Evolutionary conservation across 140 eudicot genomes (phyloP), one percentile per base, ranked within the genome.

Genomic region (Artemisia princeps): DNA sequence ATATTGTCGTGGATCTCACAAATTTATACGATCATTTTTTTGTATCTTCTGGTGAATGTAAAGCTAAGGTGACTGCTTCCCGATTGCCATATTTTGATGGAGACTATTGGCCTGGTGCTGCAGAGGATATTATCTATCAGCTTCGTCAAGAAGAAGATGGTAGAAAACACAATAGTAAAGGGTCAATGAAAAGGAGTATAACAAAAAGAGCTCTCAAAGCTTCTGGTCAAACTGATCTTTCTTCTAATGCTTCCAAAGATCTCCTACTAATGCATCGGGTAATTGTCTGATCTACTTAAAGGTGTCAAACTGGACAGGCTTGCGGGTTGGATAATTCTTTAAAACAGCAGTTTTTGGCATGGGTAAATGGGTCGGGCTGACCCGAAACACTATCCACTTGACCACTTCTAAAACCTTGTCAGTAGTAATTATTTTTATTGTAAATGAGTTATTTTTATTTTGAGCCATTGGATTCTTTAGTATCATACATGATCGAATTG

Each of bases 41-140:
- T 76, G 77, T 74, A 28, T 80, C 86, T 12, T 69, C 63, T 56
- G 89, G 76, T 24, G 79, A 72, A 63, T 64, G 71, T 70, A 84
- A 65, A 64, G 73, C 73, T 64, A 86, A 80, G 73, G 77, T 86
- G 55, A 86, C 91, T 45, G 95, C 89, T 56, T 84, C 95, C 23
- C 81, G 85, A 33, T 78, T 89, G 58, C 96, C 96, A 3, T 89
- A 84, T 72, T 86, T 88, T 78, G 95, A 86, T 66, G 96, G 96
- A 54, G 87, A 74, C 61, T 86, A 75, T 74, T 89, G 91, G 95
- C 77, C 91, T 33, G 74, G 76, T 46, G 86, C 85, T 64, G 90
- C 87, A 57, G 95, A 86, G 62, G 76, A 69, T 67, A 74, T 84
- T 64, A 53, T 71, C 10, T 56, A 26, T 40, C 84, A 76, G n/a